These are phyloP conservation scores for Colletotrichum horii DNA, from an alignment of 2,329 filamentous ascomycete species.

Conservation along the genomic window DNA sequence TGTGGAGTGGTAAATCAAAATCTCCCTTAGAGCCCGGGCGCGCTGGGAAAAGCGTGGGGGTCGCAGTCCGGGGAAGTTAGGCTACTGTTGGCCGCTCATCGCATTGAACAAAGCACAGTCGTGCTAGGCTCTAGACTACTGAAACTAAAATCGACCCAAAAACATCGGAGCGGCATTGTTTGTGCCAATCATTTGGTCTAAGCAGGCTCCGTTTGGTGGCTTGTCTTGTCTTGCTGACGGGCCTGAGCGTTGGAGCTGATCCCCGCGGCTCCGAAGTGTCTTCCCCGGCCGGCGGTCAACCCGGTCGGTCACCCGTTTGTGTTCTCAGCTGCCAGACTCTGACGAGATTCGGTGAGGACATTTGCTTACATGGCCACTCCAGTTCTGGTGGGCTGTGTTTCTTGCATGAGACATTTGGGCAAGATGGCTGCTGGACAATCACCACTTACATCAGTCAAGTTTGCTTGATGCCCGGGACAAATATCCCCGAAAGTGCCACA, in stretches of 20 bases:
- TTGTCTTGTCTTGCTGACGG: not conserved
- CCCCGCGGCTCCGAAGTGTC: not conserved
- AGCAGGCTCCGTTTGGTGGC: not conserved
- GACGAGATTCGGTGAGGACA: too few species aligned
- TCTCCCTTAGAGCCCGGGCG: not conserved
- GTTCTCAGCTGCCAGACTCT: not conserved
- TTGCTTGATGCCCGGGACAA: not conserved
- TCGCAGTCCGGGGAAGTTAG: not conserved
- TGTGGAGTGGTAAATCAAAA: not conserved
- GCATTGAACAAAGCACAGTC: not conserved
- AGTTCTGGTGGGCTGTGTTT: too few species aligned
- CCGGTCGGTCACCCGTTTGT: not conserved
- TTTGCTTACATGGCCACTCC: too few species aligned
- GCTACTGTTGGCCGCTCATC: not conserved
- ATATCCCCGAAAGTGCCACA: not conserved
- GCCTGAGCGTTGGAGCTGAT: not conserved
- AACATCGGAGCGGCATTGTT: not conserved
- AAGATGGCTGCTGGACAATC: not conserved
- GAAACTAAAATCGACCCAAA: not conserved
- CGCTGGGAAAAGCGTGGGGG: not conserved
- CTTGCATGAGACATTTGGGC: not conserved
- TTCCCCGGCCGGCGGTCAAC: not conserved
- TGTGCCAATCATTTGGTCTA: not conserved
- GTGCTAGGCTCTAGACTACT: not conserved
- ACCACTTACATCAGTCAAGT: not conserved